Percentiles rank a stretch among this genome's conserved stretches.
Evolutionary conservation across 1,284 basidiomycete species (phyloP).

Genomic region (Irpex sp.): DNA sequence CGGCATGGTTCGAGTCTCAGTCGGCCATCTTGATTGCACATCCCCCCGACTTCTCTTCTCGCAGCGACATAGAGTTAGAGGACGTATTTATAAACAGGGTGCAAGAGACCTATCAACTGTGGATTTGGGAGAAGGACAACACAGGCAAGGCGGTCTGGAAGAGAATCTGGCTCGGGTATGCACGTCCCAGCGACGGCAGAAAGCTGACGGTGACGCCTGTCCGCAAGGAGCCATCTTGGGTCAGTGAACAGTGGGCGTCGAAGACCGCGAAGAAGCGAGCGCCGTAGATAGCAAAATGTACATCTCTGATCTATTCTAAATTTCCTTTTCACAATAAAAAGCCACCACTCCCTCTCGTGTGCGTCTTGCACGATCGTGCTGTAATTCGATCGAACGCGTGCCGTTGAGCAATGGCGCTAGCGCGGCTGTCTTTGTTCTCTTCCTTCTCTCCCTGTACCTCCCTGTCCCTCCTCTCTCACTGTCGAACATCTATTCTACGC

Average conservation of each 20-base stretch:
- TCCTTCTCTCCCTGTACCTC: background rate
- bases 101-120: background rate
- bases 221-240: background rate
- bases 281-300: background rate
- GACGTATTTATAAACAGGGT: background rate
- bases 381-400: too few species aligned
- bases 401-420: too few species aligned
- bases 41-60: background rate
- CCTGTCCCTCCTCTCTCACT: background rate
- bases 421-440: too few species aligned
- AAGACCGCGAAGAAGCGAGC: background rate
- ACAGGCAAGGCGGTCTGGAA: background rate
- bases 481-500: background rate
- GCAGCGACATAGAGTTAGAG: background rate
- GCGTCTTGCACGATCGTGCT: too few species aligned
- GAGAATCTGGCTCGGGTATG: background rate
- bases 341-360: too few species aligned
- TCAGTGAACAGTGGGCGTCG: background rate
- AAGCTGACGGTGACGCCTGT: background rate
- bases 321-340: too few species aligned
- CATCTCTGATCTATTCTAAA: too few species aligned
- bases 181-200: background rate
- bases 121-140: background rate
- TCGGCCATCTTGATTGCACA: background rate
- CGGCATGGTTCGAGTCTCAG: background rate